phyloP scores from a whole-genome alignment of 345 rosid species.

The Moricandia arvensis region DNA sequence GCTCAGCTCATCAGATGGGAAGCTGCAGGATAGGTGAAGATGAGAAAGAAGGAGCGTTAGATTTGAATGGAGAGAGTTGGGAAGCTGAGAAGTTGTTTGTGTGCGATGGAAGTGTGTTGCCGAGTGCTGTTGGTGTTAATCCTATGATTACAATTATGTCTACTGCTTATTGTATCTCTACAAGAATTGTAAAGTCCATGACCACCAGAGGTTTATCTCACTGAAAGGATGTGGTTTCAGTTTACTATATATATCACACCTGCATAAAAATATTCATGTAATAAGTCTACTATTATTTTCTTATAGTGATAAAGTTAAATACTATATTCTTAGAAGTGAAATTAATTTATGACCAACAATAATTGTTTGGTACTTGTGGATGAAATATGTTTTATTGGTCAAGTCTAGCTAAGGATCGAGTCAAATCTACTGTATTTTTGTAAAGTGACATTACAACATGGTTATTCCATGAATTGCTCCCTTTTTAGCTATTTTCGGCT shows the following conservation, averaged over 20 bases:
- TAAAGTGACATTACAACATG: not conserved
- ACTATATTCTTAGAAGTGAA: not conserved
- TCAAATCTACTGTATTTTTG: not conserved
- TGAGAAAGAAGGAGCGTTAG: conserved; percentile 52
- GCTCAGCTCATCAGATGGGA: conserved; percentile 72
- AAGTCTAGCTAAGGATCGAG: not conserved
- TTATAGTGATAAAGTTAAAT: not conserved
- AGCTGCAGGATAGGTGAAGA: conserved; percentile 58
- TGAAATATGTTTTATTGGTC: not conserved
- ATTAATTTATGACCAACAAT: not conserved
- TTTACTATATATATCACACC: not conserved
- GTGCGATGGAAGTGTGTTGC: conserved; percentile 61
- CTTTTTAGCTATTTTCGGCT: not conserved
- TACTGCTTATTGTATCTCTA: conserved; percentile 62
- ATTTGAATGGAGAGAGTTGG: conserved; percentile 60
- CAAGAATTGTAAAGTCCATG: conserved; percentile 44
- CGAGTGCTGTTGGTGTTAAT: conserved; percentile 64
- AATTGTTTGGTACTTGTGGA: not conserved
- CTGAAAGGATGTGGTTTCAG: not conserved
- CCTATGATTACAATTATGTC: conserved; percentile 74
- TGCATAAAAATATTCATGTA: not conserved
- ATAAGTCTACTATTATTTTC: not conserved
- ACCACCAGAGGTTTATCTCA: conserved; percentile 12
- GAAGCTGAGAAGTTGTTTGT: conserved; percentile 58
- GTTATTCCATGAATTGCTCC: not conserved